Evolutionary conservation across 2,329 filamentous ascomycete genomes (phyloP).

Genomic region (Nemania abortiva): DNA sequence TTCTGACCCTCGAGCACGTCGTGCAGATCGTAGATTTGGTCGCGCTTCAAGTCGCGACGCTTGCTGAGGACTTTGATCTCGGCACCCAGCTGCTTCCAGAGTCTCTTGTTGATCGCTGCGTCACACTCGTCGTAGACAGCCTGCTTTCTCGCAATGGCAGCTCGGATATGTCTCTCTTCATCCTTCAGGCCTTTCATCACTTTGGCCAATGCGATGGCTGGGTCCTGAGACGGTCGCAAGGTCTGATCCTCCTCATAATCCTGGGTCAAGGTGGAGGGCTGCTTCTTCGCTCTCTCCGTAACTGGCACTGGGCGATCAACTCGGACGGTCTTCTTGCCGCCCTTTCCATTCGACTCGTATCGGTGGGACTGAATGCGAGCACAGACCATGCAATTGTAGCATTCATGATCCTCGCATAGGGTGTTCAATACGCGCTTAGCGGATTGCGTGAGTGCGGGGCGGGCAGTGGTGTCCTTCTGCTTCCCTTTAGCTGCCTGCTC

Average conservation of each 20-base stretch:
- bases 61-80: slow-evolving; percentile 72
- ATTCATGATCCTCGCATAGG: slow-evolving; percentile 65
- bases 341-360: slow-evolving; percentile 50
- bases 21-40: slow-evolving; percentile 84
- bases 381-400: slow-evolving; percentile 69
- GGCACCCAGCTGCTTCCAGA: slow-evolving; percentile 70
- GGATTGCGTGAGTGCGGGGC: slow-evolving; percentile 58
- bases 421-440: slow-evolving; percentile 66
- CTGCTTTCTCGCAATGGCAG: slow-evolving; percentile 73
- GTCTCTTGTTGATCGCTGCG: slow-evolving; percentile 72
- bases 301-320: slow-evolving; percentile 75
- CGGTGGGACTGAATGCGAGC: slow-evolving; percentile 62
- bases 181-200: slow-evolving; percentile 86
- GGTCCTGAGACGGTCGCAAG: slow-evolving; percentile 75
- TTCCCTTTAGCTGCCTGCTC: slow-evolving; percentile 53
- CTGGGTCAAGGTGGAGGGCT: slow-evolving; percentile 44
- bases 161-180: slow-evolving; percentile 81
- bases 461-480: slow-evolving; percentile 43
- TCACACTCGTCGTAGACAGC: slow-evolving; percentile 75
- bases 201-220: slow-evolving; percentile 79
- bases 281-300: slow-evolving; percentile 68
- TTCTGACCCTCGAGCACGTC: slow-evolving; percentile 88
- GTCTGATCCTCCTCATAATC: slow-evolving; percentile 68
- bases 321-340: slow-evolving; percentile 67
- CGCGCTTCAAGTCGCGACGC: slow-evolving; percentile 77